These are phyloP conservation scores for Aphanomyces euteiches DNA, from an alignment of 352 stramenopile genomes.

Conservation along the genomic window DNA sequence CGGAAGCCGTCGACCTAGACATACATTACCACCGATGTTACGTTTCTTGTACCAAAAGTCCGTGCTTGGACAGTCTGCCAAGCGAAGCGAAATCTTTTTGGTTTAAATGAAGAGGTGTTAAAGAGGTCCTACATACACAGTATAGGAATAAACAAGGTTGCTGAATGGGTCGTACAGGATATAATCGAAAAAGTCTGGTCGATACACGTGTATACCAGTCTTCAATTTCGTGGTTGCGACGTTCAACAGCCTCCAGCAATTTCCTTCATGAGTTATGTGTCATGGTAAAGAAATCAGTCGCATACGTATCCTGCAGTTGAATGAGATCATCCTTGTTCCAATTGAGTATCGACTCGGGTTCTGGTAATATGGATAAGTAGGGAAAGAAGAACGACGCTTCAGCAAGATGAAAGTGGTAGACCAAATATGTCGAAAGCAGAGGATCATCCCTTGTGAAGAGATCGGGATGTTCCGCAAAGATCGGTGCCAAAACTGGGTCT, in stretches of 20 bases:
- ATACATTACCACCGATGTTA: not conserved
- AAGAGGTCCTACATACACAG: constrained; percentile 6
- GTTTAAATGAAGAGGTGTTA: constrained; percentile 22
- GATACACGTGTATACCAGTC: constrained; percentile 55
- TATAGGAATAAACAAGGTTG: constrained; percentile 9
- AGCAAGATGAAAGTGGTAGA: constrained; percentile 60
- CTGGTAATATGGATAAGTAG: constrained; percentile 81
- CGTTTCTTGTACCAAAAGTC: constrained; percentile 56
- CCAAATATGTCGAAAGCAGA: constrained; percentile 77
- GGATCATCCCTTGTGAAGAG: constrained; percentile 78
- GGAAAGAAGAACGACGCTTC: constrained; percentile 81
- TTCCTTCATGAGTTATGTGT: constrained; percentile 33
- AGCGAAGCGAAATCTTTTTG: constrained; percentile 68
- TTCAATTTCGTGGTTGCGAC: constrained; percentile 55
- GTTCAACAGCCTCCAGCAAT: constrained; percentile 44
- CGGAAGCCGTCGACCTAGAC: constrained; percentile 60
- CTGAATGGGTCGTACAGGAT: constrained; percentile 38
- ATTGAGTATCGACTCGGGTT: constrained; percentile 72
- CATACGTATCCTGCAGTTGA: constrained; percentile 67
- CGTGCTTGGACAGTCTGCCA: constrained; percentile 88
- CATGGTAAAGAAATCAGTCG: constrained; percentile 28
- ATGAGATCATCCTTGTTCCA: constrained; percentile 66
- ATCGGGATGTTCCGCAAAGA: constrained; percentile 54
- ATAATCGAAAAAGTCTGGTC: constrained; percentile 43
- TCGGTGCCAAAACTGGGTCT: constrained; percentile 44